A percentile compares a stretch with the other conserved stretches of the same genome.
Evolutionary conservation across 169 alveolate species (phyloP).

Genomic region (Fabrea salina): DNA sequence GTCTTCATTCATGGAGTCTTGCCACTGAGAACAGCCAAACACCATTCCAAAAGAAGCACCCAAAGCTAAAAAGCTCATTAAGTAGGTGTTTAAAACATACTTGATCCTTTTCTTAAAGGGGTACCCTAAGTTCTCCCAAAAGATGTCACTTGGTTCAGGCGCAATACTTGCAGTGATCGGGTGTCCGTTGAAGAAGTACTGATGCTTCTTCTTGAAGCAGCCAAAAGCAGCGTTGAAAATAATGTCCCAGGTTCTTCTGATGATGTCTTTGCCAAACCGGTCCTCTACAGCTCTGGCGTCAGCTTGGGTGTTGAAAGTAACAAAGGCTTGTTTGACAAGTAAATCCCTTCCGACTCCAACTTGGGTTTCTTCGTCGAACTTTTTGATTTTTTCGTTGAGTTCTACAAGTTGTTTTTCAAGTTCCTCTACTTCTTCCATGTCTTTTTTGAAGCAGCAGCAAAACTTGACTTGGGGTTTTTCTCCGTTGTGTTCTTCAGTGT

Average conservation of each 20-base stretch:
- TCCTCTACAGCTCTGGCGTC: not conserved
- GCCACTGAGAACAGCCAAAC: slow-evolving; percentile 28
- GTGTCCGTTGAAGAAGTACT: slow-evolving; percentile 20
- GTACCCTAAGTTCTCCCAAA: slow-evolving; percentile 50
- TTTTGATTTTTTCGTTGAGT: not conserved
- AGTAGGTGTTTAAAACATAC: slow-evolving; percentile 12
- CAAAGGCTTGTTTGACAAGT: slow-evolving; percentile 40
- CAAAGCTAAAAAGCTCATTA: not conserved
- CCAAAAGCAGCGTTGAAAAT: not conserved
- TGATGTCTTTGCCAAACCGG: not conserved
- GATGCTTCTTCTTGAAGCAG: not conserved
- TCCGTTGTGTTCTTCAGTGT: slow-evolving; percentile 16
- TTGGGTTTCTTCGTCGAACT: slow-evolving; percentile 28
- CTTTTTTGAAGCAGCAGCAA: slow-evolving; percentile 20
- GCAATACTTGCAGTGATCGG: slow-evolving; percentile 34
- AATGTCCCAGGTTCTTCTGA: not conserved
- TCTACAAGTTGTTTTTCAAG: slow-evolving; percentile 8
- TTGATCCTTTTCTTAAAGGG: slow-evolving; percentile 11
- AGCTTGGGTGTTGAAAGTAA: slow-evolving; percentile 30
- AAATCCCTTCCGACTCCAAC: slow-evolving; percentile 27
- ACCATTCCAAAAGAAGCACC: slow-evolving; percentile 36
- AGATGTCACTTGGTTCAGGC: slow-evolving; percentile 60
- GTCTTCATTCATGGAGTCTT: not conserved
- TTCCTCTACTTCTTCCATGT: not conserved
- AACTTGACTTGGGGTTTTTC: slow-evolving; percentile 29